A percentile compares a stretch with the other conserved stretches of the same genome.
phyloP scores from a whole-genome alignment of 2,329 filamentous ascomycete genomes.

The Fusarium poae region DNA sequence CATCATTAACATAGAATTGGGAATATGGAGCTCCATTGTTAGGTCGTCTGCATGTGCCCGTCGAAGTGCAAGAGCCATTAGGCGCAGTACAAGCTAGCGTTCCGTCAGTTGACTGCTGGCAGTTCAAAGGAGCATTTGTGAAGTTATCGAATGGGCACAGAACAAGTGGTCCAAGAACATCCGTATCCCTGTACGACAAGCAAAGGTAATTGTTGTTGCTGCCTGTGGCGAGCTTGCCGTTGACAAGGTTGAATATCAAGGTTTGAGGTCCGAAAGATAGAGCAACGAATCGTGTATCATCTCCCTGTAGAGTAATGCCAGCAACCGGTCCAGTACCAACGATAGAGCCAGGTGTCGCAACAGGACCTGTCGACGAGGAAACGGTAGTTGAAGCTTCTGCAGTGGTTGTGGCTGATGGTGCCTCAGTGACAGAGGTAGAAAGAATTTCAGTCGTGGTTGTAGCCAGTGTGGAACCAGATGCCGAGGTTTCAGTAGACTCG shows the following conservation, averaged over 20 bases:
- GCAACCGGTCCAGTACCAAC: slow-evolving; percentile 1
- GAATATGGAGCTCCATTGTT: accelerated
- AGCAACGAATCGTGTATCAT: not conserved
- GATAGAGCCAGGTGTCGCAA: slow-evolving; percentile 1
- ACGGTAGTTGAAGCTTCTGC: not conserved
- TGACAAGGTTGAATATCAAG: slow-evolving; percentile 7
- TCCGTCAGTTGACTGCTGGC: not conserved
- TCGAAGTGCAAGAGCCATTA: not conserved
- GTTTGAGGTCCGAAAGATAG: slow-evolving; percentile 8
- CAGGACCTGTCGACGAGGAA: not conserved
- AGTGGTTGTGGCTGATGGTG: not conserved
- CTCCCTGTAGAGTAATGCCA: not conserved
- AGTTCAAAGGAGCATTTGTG: not conserved
- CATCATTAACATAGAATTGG: slow-evolving; percentile 15
- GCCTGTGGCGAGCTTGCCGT: not conserved
- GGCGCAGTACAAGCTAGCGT: slow-evolving; percentile 1
- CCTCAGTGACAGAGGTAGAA: not conserved
- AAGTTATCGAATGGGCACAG: slow-evolving; percentile 8
- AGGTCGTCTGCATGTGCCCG: not conserved
- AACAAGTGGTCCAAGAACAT: not conserved
- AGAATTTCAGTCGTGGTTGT: not conserved
- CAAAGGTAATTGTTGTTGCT: slow-evolving; percentile 13
- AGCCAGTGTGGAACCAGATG: not conserved
- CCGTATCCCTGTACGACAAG: not conserved
- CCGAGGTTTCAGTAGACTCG: not conserved